Conservation (phyloP, 2,329 filamentous ascomycete species). For the Colletotrichum navitas region DNA sequence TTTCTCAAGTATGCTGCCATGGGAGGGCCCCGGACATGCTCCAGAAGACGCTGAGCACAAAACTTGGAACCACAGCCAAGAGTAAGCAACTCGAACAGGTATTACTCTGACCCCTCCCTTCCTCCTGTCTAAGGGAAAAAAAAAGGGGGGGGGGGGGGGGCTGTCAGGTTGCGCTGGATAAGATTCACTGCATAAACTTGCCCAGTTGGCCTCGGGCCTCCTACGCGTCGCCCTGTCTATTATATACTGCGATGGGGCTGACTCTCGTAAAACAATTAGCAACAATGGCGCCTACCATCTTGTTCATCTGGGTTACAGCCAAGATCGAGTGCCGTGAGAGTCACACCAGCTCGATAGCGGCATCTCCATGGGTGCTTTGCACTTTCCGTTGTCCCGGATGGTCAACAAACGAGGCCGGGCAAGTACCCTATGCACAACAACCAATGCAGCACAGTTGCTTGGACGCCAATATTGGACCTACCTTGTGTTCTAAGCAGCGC, state of each 20-base stretch:
- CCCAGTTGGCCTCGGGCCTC: neutral
- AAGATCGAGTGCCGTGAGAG: neutral
- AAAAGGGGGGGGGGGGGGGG: too few species aligned
- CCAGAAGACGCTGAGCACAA: neutral
- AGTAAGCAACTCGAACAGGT: too few species aligned
- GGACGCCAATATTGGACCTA: neutral
- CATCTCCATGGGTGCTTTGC: neutral
- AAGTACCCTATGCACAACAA: too few species aligned
- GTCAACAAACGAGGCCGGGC: conserved; percentile 1
- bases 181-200: neutral
- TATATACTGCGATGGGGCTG: neutral
- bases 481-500: conserved; percentile 2
- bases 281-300: neutral
- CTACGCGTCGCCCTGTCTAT: neutral
- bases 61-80: neutral
- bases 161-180: neutral
- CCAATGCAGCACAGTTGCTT: neutral
- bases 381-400: neutral
- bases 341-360: neutral
- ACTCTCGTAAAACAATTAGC: neutral
- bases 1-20: neutral
- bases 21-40: neutral
- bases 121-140: too few species aligned
- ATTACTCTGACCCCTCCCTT: too few species aligned
- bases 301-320: neutral